Base-by-base conservation (phyloP, 2,329 filamentous ascomycete genomes). In the Lasiodiplodia theobromae region DNA sequence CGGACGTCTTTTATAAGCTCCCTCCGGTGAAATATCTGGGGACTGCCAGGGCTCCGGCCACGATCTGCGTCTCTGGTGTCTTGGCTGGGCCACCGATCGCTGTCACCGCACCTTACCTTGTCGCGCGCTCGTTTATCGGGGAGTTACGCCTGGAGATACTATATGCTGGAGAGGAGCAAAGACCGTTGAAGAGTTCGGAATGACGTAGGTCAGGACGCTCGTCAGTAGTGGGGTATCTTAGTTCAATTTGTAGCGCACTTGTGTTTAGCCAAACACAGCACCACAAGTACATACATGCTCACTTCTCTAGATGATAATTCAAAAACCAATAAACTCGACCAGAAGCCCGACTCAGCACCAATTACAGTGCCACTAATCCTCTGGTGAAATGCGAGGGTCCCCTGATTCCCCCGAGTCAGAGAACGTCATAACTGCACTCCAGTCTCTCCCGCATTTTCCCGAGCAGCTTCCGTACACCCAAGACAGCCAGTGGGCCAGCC, bases 71-170 rank as follows among this genome's bases (percentile, higher is more conserved):
- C 38, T 62, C 38, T 62, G 18, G 57, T 47, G 21, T 60, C 57
- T 31, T 23, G 34, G 57, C n/a, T 60, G 38, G 57, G 57, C n/a
- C 34, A 38, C 10, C 18, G 28, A 6, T 11, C 57, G 56, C 54
- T 58, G 56, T 14, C n/a, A 21, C 5, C 37, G 37, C 28, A 10
- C 37, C 5, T 10, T n/a, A 18, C n/a, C 54, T 31, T 23, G 57
- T 38, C 16, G 37, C 16, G 57, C 38, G 11, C 23, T 25, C 37
- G 7, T 44, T 38, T 10, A 47, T 21, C 37, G 16, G 12, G 37
- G 38, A 60, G 57, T 60, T 38, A 38, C 57, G 57, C 18, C 38
- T 60, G 14, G 57, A 60, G n/a, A 60, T 38, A n/a, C 37, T 60
- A 2, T 60, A 60, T 25, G 38, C 12, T 11, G 57, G 57, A n/a